Conservation (phyloP, 495 filamentous ascomycete genomes). For the Podospora didyma region DNA sequence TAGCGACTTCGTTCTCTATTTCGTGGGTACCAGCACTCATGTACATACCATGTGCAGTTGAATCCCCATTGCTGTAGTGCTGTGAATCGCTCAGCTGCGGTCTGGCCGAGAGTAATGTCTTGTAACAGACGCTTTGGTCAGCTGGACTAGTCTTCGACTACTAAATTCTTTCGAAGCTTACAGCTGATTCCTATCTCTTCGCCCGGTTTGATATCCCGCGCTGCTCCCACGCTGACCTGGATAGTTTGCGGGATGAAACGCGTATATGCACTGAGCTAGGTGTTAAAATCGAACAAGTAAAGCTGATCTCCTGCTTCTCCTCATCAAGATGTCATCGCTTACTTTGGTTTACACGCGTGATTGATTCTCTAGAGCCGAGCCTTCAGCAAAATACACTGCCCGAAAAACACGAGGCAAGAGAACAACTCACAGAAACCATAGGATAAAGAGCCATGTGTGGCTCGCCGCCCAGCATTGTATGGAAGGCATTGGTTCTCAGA, state of each 20-base stretch:
- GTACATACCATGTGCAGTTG: slow-evolving; percentile 27
- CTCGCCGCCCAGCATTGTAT: slow-evolving; percentile 24
- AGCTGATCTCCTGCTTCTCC: too few species aligned
- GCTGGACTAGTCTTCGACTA: background rate
- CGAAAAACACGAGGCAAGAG: background rate
- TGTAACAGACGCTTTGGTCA: background rate
- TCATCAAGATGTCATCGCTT: too few species aligned
- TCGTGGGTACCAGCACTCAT: too few species aligned
- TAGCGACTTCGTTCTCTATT: too few species aligned
- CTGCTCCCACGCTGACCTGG: slow-evolving; percentile 29
- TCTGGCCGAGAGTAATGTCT: slow-evolving; percentile 32
- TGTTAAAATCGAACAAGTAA: background rate
- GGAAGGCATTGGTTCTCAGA: slow-evolving; percentile 38
- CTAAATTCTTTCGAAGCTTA: slow-evolving; percentile 8
- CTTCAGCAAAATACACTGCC: background rate
- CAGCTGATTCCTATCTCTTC: slow-evolving; percentile 43
- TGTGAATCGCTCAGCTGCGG: slow-evolving; percentile 20
- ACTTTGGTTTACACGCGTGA: slow-evolving; percentile 40
- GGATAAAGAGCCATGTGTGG: slow-evolving; percentile 36
- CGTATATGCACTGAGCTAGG: slow-evolving; percentile 27
- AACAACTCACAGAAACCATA: slow-evolving; percentile 28
- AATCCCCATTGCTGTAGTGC: slow-evolving; percentile 35
- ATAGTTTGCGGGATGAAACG: slow-evolving; percentile 31
- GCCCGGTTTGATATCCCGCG: slow-evolving; percentile 29
- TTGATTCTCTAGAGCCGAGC: slow-evolving; percentile 30